Evolutionary conservation across 176 grass and related monocot genomes (phyloP).

Genomic region (Musa troglodytarum): DNA sequence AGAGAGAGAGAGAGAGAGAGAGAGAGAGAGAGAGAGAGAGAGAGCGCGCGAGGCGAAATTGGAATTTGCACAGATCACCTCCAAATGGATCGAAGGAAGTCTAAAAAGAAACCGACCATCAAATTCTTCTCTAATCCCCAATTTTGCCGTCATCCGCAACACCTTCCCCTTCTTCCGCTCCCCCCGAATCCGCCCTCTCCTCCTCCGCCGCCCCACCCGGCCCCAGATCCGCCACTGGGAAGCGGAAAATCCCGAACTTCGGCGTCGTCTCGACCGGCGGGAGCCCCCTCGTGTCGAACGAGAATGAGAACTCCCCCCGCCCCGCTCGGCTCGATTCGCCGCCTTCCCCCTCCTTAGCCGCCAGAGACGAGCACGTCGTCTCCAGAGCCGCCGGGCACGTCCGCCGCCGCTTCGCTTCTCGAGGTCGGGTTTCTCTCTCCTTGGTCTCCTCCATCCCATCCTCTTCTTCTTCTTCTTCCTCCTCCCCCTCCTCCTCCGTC

Average conservation of each 20-base stretch:
- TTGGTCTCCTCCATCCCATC: neutral
- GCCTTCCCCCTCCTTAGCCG: neutral
- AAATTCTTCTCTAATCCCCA: neutral
- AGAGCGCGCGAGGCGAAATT: too few species aligned
- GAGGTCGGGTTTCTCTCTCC: neutral
- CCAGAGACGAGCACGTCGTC: conserved; percentile 7
- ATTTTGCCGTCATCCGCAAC: neutral
- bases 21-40: too few species aligned
- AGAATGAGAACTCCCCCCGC: conserved; percentile 42
- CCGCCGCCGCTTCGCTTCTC: conserved; percentile 49
- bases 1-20: too few species aligned
- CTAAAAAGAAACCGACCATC: too few species aligned
- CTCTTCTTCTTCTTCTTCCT: neutral
- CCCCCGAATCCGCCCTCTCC: neutral
- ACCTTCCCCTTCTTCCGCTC: neutral
- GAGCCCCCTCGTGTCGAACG: conserved; percentile 50
- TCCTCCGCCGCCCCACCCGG: neutral
- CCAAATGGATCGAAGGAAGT: too few species aligned
- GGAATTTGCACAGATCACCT: too few species aligned
- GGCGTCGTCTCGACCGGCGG: conserved; percentile 64
- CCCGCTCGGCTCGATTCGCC: neutral
- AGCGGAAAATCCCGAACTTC: conserved; percentile 75
- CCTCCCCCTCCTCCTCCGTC: neutral
- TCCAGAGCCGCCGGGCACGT: conserved; percentile 54
- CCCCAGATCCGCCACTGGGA: neutral